Conservation (phyloP, 2,329 filamentous ascomycete genomes). For the Aspergillus ochraceus region DNA sequence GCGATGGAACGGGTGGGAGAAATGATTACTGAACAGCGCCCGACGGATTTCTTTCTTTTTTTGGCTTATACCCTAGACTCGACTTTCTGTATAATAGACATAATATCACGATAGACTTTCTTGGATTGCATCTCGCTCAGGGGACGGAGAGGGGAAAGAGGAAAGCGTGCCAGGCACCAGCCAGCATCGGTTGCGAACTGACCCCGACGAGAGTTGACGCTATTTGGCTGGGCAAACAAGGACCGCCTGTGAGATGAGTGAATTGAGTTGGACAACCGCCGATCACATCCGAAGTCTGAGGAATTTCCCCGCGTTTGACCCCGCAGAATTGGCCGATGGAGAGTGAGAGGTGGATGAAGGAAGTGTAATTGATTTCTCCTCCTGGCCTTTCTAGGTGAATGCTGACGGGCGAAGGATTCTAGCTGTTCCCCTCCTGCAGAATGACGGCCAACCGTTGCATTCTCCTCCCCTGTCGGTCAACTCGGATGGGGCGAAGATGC, state of each 20-base stretch:
- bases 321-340: neutral
- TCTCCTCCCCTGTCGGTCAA: too few relatives aligned
- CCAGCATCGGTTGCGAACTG: neutral
- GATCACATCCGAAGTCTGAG: neutral
- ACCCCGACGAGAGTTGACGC: neutral
- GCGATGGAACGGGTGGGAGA: conserved; percentile 29
- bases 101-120: neutral
- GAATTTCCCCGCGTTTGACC: neutral
- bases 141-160: neutral
- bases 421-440: neutral
- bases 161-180: neutral
- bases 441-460: neutral
- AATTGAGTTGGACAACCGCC: neutral
- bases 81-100: neutral
- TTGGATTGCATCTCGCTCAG: neutral
- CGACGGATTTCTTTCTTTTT: neutral
- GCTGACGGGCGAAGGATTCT: neutral
- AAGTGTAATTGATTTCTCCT: neutral
- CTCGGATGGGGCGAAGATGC: neutral
- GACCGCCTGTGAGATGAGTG: neutral
- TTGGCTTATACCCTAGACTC: neutral
- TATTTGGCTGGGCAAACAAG: neutral
- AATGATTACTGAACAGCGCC: neutral
- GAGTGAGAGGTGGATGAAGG: too few relatives aligned
- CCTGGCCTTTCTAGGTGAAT: neutral